A percentile compares a stretch with the other conserved stretches of the same genome.
These are phyloP conservation scores for Suillus ampliporus DNA, from an alignment of 768 basidiomycete genomes.

Conservation along the genomic window DNA sequence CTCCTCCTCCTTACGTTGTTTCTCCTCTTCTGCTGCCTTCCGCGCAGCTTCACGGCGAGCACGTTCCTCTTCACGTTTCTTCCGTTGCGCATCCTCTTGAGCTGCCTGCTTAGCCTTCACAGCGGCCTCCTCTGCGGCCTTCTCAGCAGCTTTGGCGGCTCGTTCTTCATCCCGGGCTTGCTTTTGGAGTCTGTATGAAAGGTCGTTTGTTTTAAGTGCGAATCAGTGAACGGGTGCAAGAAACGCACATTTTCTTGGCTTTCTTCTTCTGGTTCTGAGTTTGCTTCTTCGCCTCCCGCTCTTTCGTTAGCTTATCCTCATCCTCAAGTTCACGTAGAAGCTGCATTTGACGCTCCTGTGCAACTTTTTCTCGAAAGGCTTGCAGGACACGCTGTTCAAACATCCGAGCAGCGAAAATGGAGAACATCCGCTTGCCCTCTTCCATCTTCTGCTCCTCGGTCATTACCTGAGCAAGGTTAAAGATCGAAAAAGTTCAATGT, in stretches of 20 bases:
- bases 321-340: constrained; percentile 94
- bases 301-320: constrained; percentile 86
- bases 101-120: constrained; percentile 75
- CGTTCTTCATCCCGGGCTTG: constrained; percentile 91
- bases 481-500: constrained; percentile 14
- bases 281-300: constrained; percentile 91
- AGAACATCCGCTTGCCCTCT: constrained; percentile 99
- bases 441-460: constrained; percentile 99
- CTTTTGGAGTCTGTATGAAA: constrained; percentile 77
- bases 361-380: constrained; percentile 95
- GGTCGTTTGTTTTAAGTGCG: constrained; percentile 5
- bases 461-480: constrained; percentile 56
- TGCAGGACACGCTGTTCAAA: constrained; percentile 98
- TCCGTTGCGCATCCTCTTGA: constrained; percentile 80
- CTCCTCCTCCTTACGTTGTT: constrained; percentile 83
- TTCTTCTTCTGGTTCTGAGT: constrained; percentile 98
- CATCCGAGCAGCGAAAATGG: constrained; percentile 99
- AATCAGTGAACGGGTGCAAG: constrained; percentile 24
- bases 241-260: constrained; percentile 89
- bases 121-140: constrained; percentile 85
- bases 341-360: constrained; percentile 93
- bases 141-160: constrained; percentile 81
- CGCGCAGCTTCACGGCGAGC: constrained; percentile 74
- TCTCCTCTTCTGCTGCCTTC: constrained; percentile 84
- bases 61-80: constrained; percentile 89